Evolutionary conservation across 371 early-diverging fungal genomes (phyloP).

Genomic region (Batrachochytrium dendrobatidis): DNA sequence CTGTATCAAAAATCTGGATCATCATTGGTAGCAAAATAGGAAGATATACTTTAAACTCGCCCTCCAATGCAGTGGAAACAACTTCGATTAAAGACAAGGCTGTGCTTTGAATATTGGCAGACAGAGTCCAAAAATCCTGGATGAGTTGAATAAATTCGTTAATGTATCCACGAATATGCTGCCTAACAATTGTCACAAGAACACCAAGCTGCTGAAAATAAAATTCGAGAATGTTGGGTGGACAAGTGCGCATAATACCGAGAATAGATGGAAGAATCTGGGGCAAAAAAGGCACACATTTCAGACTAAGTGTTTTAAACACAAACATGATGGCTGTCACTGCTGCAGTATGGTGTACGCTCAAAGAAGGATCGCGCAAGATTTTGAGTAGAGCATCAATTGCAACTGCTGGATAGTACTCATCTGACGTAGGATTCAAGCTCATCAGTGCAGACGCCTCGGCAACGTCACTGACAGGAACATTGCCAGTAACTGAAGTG

Average conservation of each 20-base stretch:
- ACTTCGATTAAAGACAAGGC: constrained; percentile 77
- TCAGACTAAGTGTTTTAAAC: constrained; percentile 76
- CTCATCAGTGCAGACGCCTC: not conserved
- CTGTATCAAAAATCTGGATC: constrained; percentile 63
- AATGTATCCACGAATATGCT: constrained; percentile 80
- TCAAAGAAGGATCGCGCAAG: constrained; percentile 73
- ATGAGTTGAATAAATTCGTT: constrained; percentile 73
- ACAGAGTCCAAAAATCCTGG: constrained; percentile 71
- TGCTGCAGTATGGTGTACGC: constrained; percentile 77
- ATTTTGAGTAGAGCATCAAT: constrained; percentile 87
- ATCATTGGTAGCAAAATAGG: constrained; percentile 76
- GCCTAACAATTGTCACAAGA: constrained; percentile 80
- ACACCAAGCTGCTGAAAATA: constrained; percentile 83
- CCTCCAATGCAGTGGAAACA: constrained; percentile 78
- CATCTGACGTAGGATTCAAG: constrained; percentile 39
- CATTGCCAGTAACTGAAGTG: not conserved
- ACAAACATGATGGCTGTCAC: constrained; percentile 90
- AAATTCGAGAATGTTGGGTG: constrained; percentile 72
- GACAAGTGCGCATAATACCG: constrained; percentile 67
- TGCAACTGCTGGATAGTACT: constrained; percentile 75
- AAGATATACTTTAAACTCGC: constrained; percentile 79
- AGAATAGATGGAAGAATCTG: constrained; percentile 49
- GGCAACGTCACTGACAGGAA: constrained; percentile 10
- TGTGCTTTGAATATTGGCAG: constrained; percentile 66
- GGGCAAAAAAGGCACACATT: constrained; percentile 52